Evolutionary conservation across 2,329 filamentous ascomycete species (phyloP), one percentile per base, ranked within the genome.

Genomic region (Lecanosticta acicola): DNA sequence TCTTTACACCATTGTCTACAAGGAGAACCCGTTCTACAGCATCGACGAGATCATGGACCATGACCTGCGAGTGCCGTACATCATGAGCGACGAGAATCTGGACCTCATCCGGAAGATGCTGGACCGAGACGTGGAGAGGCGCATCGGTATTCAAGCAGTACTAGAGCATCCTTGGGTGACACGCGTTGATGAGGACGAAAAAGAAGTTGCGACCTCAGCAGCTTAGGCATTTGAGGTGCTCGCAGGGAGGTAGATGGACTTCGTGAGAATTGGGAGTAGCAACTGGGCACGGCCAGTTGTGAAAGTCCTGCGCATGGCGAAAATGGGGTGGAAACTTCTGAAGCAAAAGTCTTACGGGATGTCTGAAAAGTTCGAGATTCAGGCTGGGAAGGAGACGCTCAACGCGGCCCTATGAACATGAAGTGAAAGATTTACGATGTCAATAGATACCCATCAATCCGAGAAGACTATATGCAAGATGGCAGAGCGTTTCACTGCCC

Each of bases 11-110:
- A 96, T 98, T 62, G 85, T 97, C 62, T 98, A 98, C 77, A 98
- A 97, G 71, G 93, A 98, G 71, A 98, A 98, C 63, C 91, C 93
- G 0, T 98, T 96, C 68, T 97, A 97, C 76, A 94, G 86, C 68
- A 93, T 97, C 61, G 93, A 98, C 67, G 93, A 98, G 73, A 98
- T 98, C 62, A 94, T 97, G 80, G 93, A 98, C 66, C 90, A 91
- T 61, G 91, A 96, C 59, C 74, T 98, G 48, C 81, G 93, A 39
- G 84, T 98, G 20, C 93, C 93, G 0, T 96, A 87, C 65, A 79
- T 85, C 26, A 81, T 91, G 71, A 89, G 87, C 66, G 89, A 96
- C 54, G 85, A 90, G 56, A 95, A 89, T 66, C 94, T 98, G 56
- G 85, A 96, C 59, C 75, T 98, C 42, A 85, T 98, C 52, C 81